These are phyloP conservation scores for Aspergillus affinis DNA, from an alignment of 495 filamentous ascomycete species.

Conservation along the genomic window DNA sequence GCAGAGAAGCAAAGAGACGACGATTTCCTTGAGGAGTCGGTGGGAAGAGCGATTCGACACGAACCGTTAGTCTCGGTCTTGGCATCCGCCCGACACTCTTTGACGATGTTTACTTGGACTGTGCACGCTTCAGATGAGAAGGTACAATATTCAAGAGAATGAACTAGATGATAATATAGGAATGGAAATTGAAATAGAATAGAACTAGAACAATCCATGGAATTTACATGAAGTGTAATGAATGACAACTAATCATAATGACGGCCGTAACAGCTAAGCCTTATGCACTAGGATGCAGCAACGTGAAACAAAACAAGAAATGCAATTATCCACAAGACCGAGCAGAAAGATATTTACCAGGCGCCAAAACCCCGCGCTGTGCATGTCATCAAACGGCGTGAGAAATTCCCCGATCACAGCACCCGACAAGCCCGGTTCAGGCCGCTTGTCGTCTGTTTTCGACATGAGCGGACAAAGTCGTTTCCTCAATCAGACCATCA, in stretches of 20 bases:
- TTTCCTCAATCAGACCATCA: conserved; percentile 8
- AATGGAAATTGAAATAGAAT: background rate
- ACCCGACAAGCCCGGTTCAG: conserved; percentile 10
- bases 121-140: too few relatives aligned
- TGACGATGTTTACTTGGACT: too few relatives aligned
- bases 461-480: conserved; percentile 12
- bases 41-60: conserved; percentile 12
- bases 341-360: conserved; percentile 28
- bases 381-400: conserved; percentile 37
- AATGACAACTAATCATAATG: too few relatives aligned
- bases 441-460: conserved; percentile 8
- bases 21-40: background rate
- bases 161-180: background rate
- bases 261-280: too few relatives aligned
- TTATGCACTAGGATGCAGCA: background rate
- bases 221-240: too few relatives aligned
- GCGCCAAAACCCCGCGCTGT: conserved; percentile 50
- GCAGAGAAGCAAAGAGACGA: conserved; percentile 6
- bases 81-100: conserved; percentile 13
- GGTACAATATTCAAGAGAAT: too few relatives aligned
- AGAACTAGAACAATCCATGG: background rate
- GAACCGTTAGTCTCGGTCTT: conserved; percentile 20
- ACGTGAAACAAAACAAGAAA: conserved; percentile 11
- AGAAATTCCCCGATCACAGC: conserved; percentile 10
- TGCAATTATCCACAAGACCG: conserved; percentile 25